These are phyloP conservation scores for Jamesozyma rosinii DNA, from an alignment of 805 yeast species.

Conservation along the genomic window DNA sequence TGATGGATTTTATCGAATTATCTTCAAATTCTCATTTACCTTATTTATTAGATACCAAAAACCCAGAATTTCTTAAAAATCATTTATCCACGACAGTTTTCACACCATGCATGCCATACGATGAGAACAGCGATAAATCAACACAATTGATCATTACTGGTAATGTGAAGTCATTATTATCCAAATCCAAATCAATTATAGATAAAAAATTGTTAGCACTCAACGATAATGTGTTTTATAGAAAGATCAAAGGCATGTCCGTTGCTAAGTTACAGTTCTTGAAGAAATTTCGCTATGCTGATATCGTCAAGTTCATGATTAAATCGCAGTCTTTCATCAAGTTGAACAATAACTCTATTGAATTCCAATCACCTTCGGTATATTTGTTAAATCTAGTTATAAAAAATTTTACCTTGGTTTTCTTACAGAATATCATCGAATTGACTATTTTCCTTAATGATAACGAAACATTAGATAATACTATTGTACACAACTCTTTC, in stretches of 20 bases:
- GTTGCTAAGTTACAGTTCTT: conserved; percentile 20
- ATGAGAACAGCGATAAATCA: background rate
- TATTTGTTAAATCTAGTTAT: conserved; percentile 14
- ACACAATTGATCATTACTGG: conserved; percentile 16
- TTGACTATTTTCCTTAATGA: conserved; percentile 5
- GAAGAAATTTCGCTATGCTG: conserved; percentile 11
- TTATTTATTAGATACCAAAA: conserved; percentile 14
- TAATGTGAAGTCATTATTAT: conserved; percentile 11
- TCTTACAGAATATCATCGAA: conserved; percentile 24
- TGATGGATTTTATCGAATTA: conserved; percentile 17
- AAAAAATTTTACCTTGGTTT: conserved; percentile 20
- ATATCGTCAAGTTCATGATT: conserved; percentile 22
- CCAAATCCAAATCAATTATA: conserved; percentile 15
- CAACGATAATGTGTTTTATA: conserved; percentile 9
- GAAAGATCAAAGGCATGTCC: conserved; percentile 15
- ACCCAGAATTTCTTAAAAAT: conserved; percentile 11
- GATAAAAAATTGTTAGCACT: conserved; percentile 7
- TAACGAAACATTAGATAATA: background rate
- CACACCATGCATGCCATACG: background rate
- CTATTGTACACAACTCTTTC: background rate
- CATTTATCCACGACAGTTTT: background rate
- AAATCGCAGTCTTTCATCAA: conserved; percentile 22
- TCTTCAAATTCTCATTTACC: conserved; percentile 20
- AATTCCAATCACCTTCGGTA: conserved; percentile 19
- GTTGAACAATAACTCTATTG: conserved; percentile 15